phyloP scores from a whole-genome alignment of 805 yeast genomes.

The Barnettozyma botsteinii region DNA sequence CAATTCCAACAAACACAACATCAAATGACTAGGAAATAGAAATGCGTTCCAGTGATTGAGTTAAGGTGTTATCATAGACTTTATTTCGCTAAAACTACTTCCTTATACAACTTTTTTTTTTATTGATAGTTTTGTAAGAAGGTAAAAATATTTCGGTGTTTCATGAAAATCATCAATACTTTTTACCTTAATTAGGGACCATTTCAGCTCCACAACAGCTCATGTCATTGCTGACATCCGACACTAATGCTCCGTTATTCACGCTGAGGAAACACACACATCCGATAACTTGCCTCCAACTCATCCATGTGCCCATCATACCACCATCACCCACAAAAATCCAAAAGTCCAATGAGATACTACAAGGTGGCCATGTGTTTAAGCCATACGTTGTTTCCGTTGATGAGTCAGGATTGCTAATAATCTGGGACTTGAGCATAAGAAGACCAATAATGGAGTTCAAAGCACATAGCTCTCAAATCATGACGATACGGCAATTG shows the following conservation, averaged over 20 bases:
- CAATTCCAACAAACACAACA: no score
- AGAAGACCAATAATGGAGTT: constrained; percentile 53
- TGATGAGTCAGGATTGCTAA: constrained; percentile 57
- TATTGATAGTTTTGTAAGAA: no score
- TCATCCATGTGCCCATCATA: constrained; percentile 17
- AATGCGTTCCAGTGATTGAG: no score
- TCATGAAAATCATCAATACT: no score
- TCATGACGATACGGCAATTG: constrained; percentile 45
- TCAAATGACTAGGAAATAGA: no score
- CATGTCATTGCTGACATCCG: not conserved
- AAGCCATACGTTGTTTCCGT: constrained; percentile 42
- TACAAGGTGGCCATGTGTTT: constrained; percentile 2
- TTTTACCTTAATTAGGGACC: no score
- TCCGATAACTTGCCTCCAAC: constrained; percentile 26
- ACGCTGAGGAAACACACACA: constrained; percentile 32
- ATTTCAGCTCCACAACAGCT: no score
- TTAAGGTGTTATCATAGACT: no score
- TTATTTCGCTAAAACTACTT: no score
- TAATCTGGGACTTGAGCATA: constrained; percentile 58
- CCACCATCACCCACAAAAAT: not conserved
- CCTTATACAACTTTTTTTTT: no score
- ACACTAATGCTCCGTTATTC: constrained; percentile 14
- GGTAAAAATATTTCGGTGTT: no score
- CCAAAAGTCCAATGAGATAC: no score
- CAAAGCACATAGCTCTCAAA: constrained; percentile 50